Conservation (phyloP, 805 yeast genomes). For the Kodamaea lidongshanica region DNA sequence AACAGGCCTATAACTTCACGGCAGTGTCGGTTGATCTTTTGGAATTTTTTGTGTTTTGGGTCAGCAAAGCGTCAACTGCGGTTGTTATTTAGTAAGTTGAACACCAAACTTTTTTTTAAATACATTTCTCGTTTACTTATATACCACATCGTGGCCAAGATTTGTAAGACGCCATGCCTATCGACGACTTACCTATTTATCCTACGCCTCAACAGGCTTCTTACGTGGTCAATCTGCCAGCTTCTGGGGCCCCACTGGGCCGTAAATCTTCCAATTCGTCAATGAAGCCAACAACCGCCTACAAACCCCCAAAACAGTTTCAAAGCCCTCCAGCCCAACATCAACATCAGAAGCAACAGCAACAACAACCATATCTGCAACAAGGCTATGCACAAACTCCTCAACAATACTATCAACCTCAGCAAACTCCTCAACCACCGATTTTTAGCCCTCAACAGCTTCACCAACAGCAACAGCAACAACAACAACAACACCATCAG, state of each 20-base stretch:
- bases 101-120: too few species aligned
- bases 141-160: not conserved
- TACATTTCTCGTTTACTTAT: not conserved
- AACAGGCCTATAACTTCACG: too few species aligned
- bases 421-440: constrained; percentile 5
- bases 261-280: constrained; percentile 1
- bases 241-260: constrained; percentile 4
- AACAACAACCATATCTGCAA: constrained; percentile 7
- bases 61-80: too few species aligned
- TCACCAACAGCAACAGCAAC: constrained; percentile 7
- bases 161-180: constrained; percentile 13
- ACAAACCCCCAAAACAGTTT: constrained; percentile 6
- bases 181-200: constrained; percentile 38
- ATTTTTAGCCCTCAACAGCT: constrained; percentile 7
- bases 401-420: constrained; percentile 10
- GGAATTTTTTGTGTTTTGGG: too few species aligned
- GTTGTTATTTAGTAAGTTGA: too few species aligned
- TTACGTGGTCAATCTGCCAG: constrained; percentile 18
- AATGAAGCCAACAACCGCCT: constrained; percentile 10
- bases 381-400: constrained; percentile 4
- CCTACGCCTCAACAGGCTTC: constrained; percentile 44
- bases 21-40: too few species aligned
- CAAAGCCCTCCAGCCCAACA: constrained; percentile 5
- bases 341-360: constrained; percentile 4
- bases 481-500: constrained; percentile 4